Evolutionary conservation across 2,329 filamentous ascomycete species (phyloP), one percentile per base, ranked within the genome.

Genomic region (Chaetomium olivaceum): DNA sequence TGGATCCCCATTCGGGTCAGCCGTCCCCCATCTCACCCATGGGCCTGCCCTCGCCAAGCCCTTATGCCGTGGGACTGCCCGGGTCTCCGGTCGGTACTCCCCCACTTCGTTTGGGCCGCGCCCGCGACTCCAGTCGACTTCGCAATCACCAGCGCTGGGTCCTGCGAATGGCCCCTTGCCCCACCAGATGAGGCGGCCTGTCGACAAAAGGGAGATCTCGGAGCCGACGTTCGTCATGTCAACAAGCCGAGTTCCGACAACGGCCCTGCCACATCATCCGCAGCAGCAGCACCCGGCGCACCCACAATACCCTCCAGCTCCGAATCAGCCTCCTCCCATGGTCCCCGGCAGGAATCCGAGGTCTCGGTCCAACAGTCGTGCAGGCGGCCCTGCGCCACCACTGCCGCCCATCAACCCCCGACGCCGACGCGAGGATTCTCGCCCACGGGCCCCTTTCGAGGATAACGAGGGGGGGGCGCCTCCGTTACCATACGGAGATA

Each of bases 341-440:
- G 57, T 64, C 8, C 67, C 70, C 0, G 71, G 70, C 1, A 70
- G 72, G 19, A 69, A 70, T 46, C 76, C 77, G n/a, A 77, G 80
- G 31, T 74, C 76, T 3, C 75, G 77, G 4, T 76, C 76, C 3
- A 76, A 76, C 36, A 80, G 79, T 69, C 78, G 78, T 56, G 73
- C 74, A n/a, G 63, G 31, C 11, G 63, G 50, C n/a, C n/a, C 62
- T 2, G 74, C 77, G 2, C 85, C 85, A 2, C 85, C 85, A 2
- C 65, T 88, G 43, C 85, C 85, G 2, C 85, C 85, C 1, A 84
- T 88, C 73, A 87, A 87, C 71, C 85, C 85, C 31, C 80, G 83
- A 58, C 81, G 85, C 11, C 78, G 77, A 56, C 75, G 77, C 58
- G 76, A 80, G 14, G 74, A 73, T 14, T 74, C 76, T 0, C 76